Evolutionary conservation across 2,329 filamentous ascomycete species (phyloP).

Genomic region (Xenosphaeropsis pyriputrescens): DNA sequence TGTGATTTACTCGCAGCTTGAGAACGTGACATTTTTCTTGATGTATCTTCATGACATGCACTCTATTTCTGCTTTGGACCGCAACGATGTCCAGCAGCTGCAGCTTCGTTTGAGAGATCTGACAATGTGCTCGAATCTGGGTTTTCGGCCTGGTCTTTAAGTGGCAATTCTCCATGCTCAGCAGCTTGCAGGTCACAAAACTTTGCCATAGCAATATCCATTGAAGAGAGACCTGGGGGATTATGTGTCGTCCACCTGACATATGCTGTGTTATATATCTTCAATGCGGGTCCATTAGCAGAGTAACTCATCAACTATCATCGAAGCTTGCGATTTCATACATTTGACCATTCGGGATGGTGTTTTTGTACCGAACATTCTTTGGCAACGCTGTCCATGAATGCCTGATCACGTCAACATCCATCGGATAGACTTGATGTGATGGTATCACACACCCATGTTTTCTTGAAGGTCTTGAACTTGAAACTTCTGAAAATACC

Average conservation of each 20-base stretch:
- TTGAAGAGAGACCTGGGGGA: conserved; percentile 47
- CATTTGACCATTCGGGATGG: conserved; percentile 67
- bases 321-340: conserved; percentile 20
- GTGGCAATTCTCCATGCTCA: conserved; percentile 36
- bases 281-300: not conserved
- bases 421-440: not conserved
- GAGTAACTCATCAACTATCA: not conserved
- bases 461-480: conserved; percentile 1
- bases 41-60: no score
- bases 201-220: conserved; percentile 46
- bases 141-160: conserved; percentile 4
- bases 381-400: conserved; percentile 58
- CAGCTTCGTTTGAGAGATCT: conserved; percentile 30
- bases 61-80: conserved; percentile 24
- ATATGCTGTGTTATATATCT: conserved; percentile 57
- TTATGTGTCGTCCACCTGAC: conserved; percentile 63
- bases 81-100: conserved; percentile 34
- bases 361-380: conserved; percentile 56
- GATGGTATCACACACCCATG: not conserved
- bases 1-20: not conserved
- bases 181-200: conserved; percentile 45
- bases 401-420: conserved; percentile 33
- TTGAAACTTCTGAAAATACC: not conserved
- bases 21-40: conserved; percentile 2
- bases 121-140: no score